These are phyloP conservation scores for Verruconis gallopava DNA, from an alignment of 2,329 filamentous ascomycete species.

Conservation along the genomic window DNA sequence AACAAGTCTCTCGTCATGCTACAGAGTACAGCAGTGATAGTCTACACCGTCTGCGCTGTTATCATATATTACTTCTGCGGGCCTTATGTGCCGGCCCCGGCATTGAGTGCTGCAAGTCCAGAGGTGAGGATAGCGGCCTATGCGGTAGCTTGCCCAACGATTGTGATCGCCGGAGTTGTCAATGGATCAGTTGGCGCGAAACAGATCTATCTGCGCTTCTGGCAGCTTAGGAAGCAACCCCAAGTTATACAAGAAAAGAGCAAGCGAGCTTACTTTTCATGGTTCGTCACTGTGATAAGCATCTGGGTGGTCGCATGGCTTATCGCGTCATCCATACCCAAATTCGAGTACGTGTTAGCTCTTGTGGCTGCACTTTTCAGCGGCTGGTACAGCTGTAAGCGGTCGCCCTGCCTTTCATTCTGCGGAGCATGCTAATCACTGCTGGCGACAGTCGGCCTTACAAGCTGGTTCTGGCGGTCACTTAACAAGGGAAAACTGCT, in stretches of 20 bases:
- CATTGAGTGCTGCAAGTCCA: constrained; percentile 47
- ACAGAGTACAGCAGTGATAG: constrained; percentile 43
- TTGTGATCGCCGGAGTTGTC: constrained; percentile 58
- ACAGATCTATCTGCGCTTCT: constrained; percentile 52
- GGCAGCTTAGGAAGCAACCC: constrained; percentile 43
- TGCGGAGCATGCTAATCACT: not conserved
- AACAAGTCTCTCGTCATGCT: constrained; percentile 50
- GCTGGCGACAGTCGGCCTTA: constrained; percentile 9
- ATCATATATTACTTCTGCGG: constrained; percentile 59
- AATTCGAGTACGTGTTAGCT: constrained; percentile 54
- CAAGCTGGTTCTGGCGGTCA: constrained; percentile 9
- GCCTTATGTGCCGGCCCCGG: constrained; percentile 47
- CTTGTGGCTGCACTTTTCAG: constrained; percentile 36
- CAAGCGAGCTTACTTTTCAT: constrained; percentile 20
- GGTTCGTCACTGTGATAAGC: constrained; percentile 42
- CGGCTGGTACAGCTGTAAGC: constrained; percentile 51
- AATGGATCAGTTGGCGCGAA: constrained; percentile 55
- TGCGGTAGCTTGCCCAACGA: constrained; percentile 56
- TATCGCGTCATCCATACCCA: constrained; percentile 56
- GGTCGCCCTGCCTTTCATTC: constrained; percentile 11
- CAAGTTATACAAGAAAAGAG: constrained; percentile 11
- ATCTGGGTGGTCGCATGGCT: constrained; percentile 52
- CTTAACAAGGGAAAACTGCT: constrained; percentile 6
- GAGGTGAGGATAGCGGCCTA: constrained; percentile 51
- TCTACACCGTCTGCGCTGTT: constrained; percentile 53